Evolutionary conservation across 805 yeast genomes (phyloP).

Genomic region (Candida namnaoensis): DNA sequence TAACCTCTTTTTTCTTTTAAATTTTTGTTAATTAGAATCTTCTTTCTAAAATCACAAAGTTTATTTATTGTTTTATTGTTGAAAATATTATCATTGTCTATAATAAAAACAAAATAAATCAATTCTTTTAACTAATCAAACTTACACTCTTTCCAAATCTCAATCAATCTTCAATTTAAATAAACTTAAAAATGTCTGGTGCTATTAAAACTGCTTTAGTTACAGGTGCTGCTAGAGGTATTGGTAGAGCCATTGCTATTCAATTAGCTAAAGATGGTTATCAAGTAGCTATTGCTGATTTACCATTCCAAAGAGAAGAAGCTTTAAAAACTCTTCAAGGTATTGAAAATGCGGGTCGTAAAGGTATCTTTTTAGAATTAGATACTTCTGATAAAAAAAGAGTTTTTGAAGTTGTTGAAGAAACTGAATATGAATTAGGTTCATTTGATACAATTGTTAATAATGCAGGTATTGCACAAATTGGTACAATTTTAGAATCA

Average conservation of each 20-base stretch:
- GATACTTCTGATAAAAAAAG: conserved; percentile 18
- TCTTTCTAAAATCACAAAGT: no score
- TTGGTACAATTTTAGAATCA: conserved; percentile 18
- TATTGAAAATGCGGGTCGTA: conserved; percentile 11
- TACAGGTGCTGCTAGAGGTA: conserved; percentile 88
- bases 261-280: conserved; percentile 76
- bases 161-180: no score
- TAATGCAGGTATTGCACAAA: conserved; percentile 26
- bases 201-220: conserved; percentile 46
- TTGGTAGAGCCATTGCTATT: conserved; percentile 73
- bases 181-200: conserved; percentile 10
- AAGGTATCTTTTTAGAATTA: conserved; percentile 16
- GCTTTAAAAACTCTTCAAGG: conserved; percentile 16
- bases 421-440: conserved; percentile 22
- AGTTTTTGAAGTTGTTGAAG: conserved; percentile 18
- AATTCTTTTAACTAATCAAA: no score
- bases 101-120: no score
- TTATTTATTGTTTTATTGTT: no score
- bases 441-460: conserved; percentile 26
- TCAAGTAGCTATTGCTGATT: conserved; percentile 20
- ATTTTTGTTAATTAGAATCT: no score
- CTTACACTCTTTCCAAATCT: no score
- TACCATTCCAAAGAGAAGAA: conserved; percentile 13
- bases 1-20: no score
- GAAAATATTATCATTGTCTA: no score